phyloP scores from a whole-genome alignment of 495 filamentous ascomycete genomes.

The Chaetomium cochliodes region DNA sequence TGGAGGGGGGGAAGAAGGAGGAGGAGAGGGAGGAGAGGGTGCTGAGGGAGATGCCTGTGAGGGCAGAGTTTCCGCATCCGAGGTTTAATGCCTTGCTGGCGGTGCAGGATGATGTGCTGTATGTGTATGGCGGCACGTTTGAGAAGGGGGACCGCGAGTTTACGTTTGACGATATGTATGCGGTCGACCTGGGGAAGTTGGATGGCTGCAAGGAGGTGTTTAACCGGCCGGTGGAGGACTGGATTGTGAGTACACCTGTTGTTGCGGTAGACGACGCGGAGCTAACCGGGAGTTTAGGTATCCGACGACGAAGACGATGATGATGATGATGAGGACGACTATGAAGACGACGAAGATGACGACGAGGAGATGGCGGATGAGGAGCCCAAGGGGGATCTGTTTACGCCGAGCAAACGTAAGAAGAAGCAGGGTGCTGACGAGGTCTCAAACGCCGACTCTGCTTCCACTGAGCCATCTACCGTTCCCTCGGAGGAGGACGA shows the following conservation, averaged over 20 bases:
- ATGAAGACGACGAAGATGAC: constrained; percentile 67
- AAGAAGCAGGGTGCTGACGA: constrained; percentile 47
- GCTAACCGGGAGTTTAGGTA: constrained; percentile 42
- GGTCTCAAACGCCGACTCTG: constrained; percentile 36
- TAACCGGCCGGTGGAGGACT: constrained; percentile 77
- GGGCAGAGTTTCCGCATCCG: constrained; percentile 78
- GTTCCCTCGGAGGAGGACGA: constrained; percentile 46
- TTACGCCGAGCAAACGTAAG: constrained; percentile 47
- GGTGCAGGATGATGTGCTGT: constrained; percentile 87
- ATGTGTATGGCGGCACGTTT: constrained; percentile 91
- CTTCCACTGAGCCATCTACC: constrained; percentile 30
- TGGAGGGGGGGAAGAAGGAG: constrained; percentile 47
- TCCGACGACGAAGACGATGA: constrained; percentile 67
- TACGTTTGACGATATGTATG: constrained; percentile 90
- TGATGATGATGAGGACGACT: constrained; percentile 68
- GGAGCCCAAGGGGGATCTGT: constrained; percentile 30
- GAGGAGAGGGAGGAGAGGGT: constrained; percentile 48
- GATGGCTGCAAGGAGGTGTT: constrained; percentile 91
- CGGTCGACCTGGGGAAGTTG: constrained; percentile 84
- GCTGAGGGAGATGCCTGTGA: constrained; percentile 53
- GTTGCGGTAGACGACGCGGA: background rate
- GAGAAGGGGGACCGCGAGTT: constrained; percentile 93
- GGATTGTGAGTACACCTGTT: constrained; percentile 56
- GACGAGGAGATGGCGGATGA: constrained; percentile 54
- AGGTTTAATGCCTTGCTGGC: constrained; percentile 87